Evolutionary conservation across 176 grass and related monocot genomes (phyloP).

Genomic region (Carex kokanica): DNA sequence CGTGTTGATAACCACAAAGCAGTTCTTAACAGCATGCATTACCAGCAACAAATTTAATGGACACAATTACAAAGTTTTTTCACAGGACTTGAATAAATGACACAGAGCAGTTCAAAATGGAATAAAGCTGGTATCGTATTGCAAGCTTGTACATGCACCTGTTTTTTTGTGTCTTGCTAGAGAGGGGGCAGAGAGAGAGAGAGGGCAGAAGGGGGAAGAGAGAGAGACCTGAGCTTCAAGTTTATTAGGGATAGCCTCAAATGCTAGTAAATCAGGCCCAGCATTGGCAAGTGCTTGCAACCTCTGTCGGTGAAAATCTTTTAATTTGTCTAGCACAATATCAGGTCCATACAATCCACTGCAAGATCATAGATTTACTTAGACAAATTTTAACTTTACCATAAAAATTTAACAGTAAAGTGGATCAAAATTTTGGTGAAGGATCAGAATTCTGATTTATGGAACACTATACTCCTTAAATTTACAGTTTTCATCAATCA

Average conservation of each 20-base stretch:
- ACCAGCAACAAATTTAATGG: not conserved
- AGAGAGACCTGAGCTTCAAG: slow-evolving; percentile 61
- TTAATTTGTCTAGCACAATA: slow-evolving; percentile 49
- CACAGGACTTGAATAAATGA: not conserved
- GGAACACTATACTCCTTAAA: not conserved
- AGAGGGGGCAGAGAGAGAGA: not conserved
- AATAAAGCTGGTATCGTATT: not conserved
- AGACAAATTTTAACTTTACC: not conserved
- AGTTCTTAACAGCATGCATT: no score
- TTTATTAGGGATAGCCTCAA: slow-evolving; percentile 80
- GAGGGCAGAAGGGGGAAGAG: not conserved
- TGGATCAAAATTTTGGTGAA: not conserved
- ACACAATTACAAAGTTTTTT: not conserved
- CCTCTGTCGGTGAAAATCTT: slow-evolving; percentile 73
- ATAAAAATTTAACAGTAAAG: not conserved
- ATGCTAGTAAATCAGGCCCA: slow-evolving; percentile 60
- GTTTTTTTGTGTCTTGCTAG: not conserved
- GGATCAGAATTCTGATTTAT: not conserved
- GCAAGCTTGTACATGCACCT: not conserved
- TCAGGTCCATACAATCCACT: slow-evolving; percentile 60
- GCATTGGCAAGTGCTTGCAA: slow-evolving; percentile 68
- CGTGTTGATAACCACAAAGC: no score
- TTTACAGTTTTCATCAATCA: not conserved
- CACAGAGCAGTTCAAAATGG: not conserved
- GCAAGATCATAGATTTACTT: not conserved